phyloP scores from a whole-genome alignment of 2,329 filamentous ascomycete species.

The Alternaria gaisen region DNA sequence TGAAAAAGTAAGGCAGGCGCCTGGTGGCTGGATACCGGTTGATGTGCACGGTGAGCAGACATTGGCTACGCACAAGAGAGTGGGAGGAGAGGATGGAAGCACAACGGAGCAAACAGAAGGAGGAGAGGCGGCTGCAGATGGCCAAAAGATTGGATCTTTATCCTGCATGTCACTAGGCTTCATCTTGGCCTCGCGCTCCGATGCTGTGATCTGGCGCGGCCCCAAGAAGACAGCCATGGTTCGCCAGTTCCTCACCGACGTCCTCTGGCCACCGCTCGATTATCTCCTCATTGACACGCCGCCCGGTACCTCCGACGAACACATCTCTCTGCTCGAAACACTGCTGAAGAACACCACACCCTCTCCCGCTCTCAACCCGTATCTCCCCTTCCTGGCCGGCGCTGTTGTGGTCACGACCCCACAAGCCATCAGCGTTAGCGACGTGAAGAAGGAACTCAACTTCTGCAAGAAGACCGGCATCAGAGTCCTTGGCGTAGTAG shows the following conservation, averaged over 20 bases:
- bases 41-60: constrained; percentile 72
- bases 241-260: constrained; percentile 91
- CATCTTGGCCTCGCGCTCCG: constrained; percentile 80
- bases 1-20: constrained; percentile 88
- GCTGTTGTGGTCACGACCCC: constrained; percentile 96
- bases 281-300: constrained; percentile 96
- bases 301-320: constrained; percentile 94
- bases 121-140: constrained; percentile 5
- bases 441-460: constrained; percentile 94
- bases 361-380: constrained; percentile 13
- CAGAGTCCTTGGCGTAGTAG: constrained; percentile 83
- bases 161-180: constrained; percentile 95
- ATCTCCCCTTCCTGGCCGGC: constrained; percentile 67
- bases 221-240: constrained; percentile 99
- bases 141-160: constrained; percentile 66
- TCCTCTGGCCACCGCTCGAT: constrained; percentile 86
- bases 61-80: constrained; percentile 22
- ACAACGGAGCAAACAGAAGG: background rate
- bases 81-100: constrained; percentile 2
- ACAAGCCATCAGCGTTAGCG: constrained; percentile 90
- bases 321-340: constrained; percentile 90
- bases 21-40: constrained; percentile 91
- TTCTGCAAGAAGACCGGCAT: constrained; percentile 88
- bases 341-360: constrained; percentile 61
- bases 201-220: constrained; percentile 96